These are phyloP conservation scores for Carpinus viminea DNA, from an alignment of 306 rosid species.

Conservation along the genomic window DNA sequence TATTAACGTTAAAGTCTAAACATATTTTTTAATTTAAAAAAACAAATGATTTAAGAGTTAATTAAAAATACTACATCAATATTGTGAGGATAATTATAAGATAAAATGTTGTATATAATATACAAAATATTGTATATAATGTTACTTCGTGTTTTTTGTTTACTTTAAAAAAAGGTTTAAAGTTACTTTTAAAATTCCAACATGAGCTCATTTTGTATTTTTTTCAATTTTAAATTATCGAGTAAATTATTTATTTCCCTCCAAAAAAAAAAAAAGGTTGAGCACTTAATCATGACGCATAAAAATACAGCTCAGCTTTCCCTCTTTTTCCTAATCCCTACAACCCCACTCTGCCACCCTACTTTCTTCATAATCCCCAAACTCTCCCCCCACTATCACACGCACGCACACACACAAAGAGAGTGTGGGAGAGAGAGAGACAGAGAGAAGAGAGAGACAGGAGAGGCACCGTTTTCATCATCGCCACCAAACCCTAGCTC, in stretches of 20 bases:
- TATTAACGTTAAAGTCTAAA: no score
- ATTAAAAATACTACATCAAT: no score
- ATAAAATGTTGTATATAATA: no score
- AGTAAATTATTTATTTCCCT: neutral
- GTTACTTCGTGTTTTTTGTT: no score
- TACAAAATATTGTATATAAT: no score
- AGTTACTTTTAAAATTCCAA: no score
- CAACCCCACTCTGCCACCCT: neutral
- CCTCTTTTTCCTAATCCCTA: neutral
- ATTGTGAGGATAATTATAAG: no score
- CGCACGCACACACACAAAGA: neutral
- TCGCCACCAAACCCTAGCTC: slow-evolving; percentile 31
- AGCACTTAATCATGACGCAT: neutral
- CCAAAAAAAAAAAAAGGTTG: neutral
- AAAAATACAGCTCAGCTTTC: slow-evolving; percentile 16
- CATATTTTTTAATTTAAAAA: no score
- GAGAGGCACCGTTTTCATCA: slow-evolving; percentile 3
- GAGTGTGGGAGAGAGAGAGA: neutral
- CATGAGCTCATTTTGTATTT: no score
- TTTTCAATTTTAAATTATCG: no score
- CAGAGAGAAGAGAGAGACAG: neutral
- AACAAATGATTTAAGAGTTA: no score
- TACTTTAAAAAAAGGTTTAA: no score
- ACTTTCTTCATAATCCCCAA: neutral
- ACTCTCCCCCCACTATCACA: neutral